phyloP scores from a whole-genome alignment of 768 basidiomycete species.

The Hygrophoropsis aurantiaca region DNA sequence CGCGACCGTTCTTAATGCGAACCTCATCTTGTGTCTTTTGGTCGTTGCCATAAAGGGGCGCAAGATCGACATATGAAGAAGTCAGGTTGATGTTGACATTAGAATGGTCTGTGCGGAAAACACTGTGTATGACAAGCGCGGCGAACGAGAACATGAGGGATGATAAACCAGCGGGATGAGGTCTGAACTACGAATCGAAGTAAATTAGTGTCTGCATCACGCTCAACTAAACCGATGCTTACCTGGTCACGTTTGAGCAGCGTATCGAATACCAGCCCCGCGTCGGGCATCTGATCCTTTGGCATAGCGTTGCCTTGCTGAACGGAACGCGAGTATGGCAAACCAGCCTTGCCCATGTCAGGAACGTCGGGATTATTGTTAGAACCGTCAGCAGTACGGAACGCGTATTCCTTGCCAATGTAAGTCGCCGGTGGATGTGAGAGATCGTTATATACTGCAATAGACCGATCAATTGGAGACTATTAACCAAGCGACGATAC shows the following conservation, averaged over 20 bases:
- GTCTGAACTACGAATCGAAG: conserved; percentile 51
- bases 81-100: conserved; percentile 77
- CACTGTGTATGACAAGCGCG: conserved; percentile 80
- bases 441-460: conserved; percentile 77
- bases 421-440: conserved; percentile 74
- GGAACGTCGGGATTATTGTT: conserved; percentile 72
- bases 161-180: conserved; percentile 79
- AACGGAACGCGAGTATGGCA: conserved; percentile 82
- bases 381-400: conserved; percentile 75
- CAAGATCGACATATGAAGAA: conserved; percentile 83
- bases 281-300: conserved; percentile 68
- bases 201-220: conserved; percentile 2
- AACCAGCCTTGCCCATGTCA: conserved; percentile 74
- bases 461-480: not conserved
- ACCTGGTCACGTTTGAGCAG: conserved; percentile 73
- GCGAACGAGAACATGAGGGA: conserved; percentile 82
- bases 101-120: conserved; percentile 79
- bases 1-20: conserved; percentile 57
- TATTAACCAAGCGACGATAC: conserved; percentile 24
- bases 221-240: conserved; percentile 9
- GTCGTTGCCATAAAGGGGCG: conserved; percentile 79
- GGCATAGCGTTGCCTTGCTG: conserved; percentile 68
- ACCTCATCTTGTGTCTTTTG: conserved; percentile 59
- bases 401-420: conserved; percentile 61
- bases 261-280: conserved; percentile 79